Percentiles rank a stretch among this genome's conserved stretches.
phyloP scores from a whole-genome alignment of 2,329 filamentous ascomycete species.

The Xylaria sp. region DNA sequence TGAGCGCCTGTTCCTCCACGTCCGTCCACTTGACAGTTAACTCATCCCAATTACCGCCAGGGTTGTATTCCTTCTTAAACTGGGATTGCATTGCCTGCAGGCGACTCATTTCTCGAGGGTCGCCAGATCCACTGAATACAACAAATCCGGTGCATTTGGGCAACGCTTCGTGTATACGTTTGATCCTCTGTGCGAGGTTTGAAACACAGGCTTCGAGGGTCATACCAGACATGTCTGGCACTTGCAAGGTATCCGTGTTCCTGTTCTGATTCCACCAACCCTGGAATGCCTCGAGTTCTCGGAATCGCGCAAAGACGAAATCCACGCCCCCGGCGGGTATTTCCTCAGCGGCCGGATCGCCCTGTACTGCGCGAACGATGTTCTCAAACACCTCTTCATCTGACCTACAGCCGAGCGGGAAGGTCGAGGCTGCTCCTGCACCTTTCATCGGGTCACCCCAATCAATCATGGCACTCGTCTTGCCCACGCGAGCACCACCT shows the following conservation, averaged over 20 bases:
- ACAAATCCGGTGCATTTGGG: slow-evolving; percentile 73
- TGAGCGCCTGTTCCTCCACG: slow-evolving; percentile 70
- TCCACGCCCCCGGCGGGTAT: slow-evolving; percentile 70
- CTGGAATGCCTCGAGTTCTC: slow-evolving; percentile 71
- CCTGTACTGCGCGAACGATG: slow-evolving; percentile 67
- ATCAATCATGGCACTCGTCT: slow-evolving; percentile 81
- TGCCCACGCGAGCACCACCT: slow-evolving; percentile 65
- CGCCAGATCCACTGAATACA: slow-evolving; percentile 72
- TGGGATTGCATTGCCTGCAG: slow-evolving; percentile 69
- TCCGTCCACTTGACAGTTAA: slow-evolving; percentile 75
- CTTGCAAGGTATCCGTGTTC: slow-evolving; percentile 48
- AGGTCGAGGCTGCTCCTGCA: slow-evolving; percentile 64
- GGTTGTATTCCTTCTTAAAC: slow-evolving; percentile 72
- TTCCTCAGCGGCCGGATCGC: slow-evolving; percentile 66
- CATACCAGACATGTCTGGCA: slow-evolving; percentile 44
- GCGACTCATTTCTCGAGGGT: slow-evolving; percentile 72
- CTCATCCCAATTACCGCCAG: slow-evolving; percentile 72
- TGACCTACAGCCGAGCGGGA: slow-evolving; percentile 65
- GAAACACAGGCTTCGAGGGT: slow-evolving; percentile 59
- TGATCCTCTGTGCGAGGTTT: slow-evolving; percentile 60
- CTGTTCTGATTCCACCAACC: slow-evolving; percentile 74
- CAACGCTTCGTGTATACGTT: slow-evolving; percentile 65
- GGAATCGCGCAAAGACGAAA: slow-evolving; percentile 73
- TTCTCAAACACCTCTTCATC: slow-evolving; percentile 68
- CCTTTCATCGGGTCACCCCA: slow-evolving; percentile 81